phyloP scores from a whole-genome alignment of 805 yeast species.

The Yarrowia divulgata region DNA sequence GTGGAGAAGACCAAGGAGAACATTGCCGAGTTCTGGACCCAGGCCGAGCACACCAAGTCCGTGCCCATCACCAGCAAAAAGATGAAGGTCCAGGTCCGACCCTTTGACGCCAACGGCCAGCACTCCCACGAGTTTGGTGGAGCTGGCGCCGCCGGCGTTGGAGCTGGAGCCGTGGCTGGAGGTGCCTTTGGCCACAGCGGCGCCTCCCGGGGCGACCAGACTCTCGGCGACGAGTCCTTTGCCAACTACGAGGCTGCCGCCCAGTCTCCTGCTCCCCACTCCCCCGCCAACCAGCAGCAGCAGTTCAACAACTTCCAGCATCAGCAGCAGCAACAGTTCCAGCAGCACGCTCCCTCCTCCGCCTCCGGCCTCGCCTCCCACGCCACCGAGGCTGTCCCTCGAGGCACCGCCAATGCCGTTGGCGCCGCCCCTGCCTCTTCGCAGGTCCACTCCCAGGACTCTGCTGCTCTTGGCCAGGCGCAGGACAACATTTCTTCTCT shows the following conservation, averaged over 20 bases:
- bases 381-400: slow-evolving; percentile 26
- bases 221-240: slow-evolving; percentile 41
- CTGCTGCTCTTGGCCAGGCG: slow-evolving; percentile 32
- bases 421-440: slow-evolving; percentile 19
- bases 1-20: slow-evolving; percentile 35
- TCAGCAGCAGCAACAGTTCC: slow-evolving; percentile 37
- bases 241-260: slow-evolving; percentile 38
- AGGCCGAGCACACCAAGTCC: slow-evolving; percentile 45
- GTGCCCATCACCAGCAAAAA: slow-evolving; percentile 62
- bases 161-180: slow-evolving; percentile 47
- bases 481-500: slow-evolving; percentile 41
- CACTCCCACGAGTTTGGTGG: slow-evolving; percentile 46
- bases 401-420: slow-evolving; percentile 3
- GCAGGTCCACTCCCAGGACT: slow-evolving; percentile 36
- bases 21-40: slow-evolving; percentile 39
- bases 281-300: slow-evolving; percentile 42
- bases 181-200: slow-evolving; percentile 44
- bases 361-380: background rate
- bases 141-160: slow-evolving; percentile 42
- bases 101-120: slow-evolving; percentile 51
- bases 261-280: slow-evolving; percentile 47
- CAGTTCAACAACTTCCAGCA: slow-evolving; percentile 42
- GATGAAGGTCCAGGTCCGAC: slow-evolving; percentile 58
- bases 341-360: slow-evolving; percentile 8
- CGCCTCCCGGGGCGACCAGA: slow-evolving; percentile 40